Conservation (phyloP, 2,329 filamentous ascomycete genomes). For the Drechslerella dactyloides region DNA sequence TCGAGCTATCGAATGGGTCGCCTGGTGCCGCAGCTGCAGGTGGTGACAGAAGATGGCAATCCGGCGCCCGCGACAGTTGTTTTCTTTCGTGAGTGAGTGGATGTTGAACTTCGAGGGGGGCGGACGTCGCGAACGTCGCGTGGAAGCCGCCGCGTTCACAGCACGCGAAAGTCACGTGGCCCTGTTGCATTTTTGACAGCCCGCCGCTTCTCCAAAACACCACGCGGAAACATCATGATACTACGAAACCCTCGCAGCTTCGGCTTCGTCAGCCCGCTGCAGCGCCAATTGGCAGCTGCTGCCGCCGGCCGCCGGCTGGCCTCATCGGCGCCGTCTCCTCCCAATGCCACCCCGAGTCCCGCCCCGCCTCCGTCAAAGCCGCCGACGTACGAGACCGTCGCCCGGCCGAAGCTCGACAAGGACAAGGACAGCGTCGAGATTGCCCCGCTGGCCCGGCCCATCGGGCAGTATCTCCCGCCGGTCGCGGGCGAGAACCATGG, state of each 20-base stretch:
- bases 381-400: slow-evolving; percentile 27
- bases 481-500: slow-evolving; percentile 81
- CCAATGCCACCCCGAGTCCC: slow-evolving; percentile 19
- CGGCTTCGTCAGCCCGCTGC: slow-evolving; percentile 16
- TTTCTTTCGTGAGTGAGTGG: too few relatives aligned
- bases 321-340: slow-evolving; percentile 18
- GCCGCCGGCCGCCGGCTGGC: slow-evolving; percentile 5
- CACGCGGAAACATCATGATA: slow-evolving; percentile 27
- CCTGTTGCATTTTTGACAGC: background rate
- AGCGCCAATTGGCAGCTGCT: slow-evolving; percentile 20
- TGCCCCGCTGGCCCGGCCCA: slow-evolving; percentile 70
- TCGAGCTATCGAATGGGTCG: too few relatives aligned
- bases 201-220: background rate
- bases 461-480: slow-evolving; percentile 79
- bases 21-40: too few relatives aligned
- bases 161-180: background rate
- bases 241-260: slow-evolving; percentile 19
- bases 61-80: background rate
- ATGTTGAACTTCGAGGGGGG: background rate
- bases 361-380: background rate
- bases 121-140: background rate
- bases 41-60: background rate
- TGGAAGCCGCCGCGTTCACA: background rate
- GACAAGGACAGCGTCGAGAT: slow-evolving; percentile 13
- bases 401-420: slow-evolving; percentile 26